Conservation (phyloP, 2,329 filamentous ascomycete genomes). For the Diaporthe velutina region DNA sequence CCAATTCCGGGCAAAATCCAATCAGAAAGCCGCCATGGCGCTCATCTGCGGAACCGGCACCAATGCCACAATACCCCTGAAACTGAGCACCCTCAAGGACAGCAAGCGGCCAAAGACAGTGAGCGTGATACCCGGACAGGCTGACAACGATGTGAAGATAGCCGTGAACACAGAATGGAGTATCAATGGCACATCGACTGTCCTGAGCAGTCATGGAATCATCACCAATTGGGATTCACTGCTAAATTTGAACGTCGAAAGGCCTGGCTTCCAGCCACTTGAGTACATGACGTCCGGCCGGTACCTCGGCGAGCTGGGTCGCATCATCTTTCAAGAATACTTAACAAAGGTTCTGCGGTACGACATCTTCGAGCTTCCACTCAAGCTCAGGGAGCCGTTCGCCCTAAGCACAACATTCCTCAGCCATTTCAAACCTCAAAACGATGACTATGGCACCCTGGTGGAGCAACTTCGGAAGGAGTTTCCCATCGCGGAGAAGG, state of each 20-base stretch:
- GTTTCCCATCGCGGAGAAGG: slow-evolving; percentile 61
- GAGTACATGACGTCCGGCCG: slow-evolving; percentile 88
- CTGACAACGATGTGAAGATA: slow-evolving; percentile 69
- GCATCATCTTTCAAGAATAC: slow-evolving; percentile 78
- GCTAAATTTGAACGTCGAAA: slow-evolving; percentile 76
- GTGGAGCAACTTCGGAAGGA: slow-evolving; percentile 62
- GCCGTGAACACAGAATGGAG: slow-evolving; percentile 89
- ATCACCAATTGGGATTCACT: slow-evolving; percentile 79
- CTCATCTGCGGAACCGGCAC: slow-evolving; percentile 86
- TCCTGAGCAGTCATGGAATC: slow-evolving; percentile 72
- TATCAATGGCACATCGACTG: slow-evolving; percentile 79
- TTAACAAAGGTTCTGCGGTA: slow-evolving; percentile 60
- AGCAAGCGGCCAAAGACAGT: slow-evolving; percentile 70
- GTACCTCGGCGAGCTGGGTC: slow-evolving; percentile 82
- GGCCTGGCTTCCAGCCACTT: slow-evolving; percentile 83
- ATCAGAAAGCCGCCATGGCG: slow-evolving; percentile 80
- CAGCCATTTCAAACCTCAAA: slow-evolving; percentile 74
- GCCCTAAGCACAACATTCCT: slow-evolving; percentile 80
- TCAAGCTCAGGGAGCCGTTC: slow-evolving; percentile 68
- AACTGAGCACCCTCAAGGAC: slow-evolving; percentile 70
- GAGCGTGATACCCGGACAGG: slow-evolving; percentile 60
- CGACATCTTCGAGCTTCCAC: slow-evolving; percentile 62
- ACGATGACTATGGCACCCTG: slow-evolving; percentile 52
- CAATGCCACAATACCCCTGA: slow-evolving; percentile 84
- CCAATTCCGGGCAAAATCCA: slow-evolving; percentile 70